Evolutionary conservation across 768 basidiomycete genomes (phyloP).

Genomic region (Hemileccinum impolitum): DNA sequence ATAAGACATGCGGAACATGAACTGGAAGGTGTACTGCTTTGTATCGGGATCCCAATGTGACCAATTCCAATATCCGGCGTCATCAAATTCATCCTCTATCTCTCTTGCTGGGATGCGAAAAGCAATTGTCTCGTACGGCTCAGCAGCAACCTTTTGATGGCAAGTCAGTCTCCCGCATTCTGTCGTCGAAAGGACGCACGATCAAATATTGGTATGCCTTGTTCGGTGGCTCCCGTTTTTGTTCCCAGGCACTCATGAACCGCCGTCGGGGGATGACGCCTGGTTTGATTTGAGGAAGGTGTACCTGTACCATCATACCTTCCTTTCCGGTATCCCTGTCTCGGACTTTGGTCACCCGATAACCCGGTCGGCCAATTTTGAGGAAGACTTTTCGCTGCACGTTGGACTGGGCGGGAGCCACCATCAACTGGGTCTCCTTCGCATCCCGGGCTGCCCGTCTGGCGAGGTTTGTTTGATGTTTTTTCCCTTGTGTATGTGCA

Average conservation of each 20-base stretch:
- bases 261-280: conserved; percentile 81
- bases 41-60: conserved; percentile 99
- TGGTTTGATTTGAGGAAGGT: conserved; percentile 89
- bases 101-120: conserved; percentile 97
- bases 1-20: conserved; percentile 76
- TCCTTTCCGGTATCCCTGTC: conserved; percentile 88
- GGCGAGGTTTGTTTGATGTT: conserved; percentile 98
- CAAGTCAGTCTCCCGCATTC: conserved; percentile 27
- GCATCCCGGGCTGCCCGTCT: conserved; percentile 96
- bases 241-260: conserved; percentile 98
- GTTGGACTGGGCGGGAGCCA: conserved; percentile 74
- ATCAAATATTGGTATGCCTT: conserved; percentile 97
- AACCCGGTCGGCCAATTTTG: conserved; percentile 95
- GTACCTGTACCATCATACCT: conserved; percentile 97
- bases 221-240: conserved; percentile 92
- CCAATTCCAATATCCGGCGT: conserved; percentile 93
- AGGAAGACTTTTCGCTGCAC: conserved; percentile 93
- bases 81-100: conserved; percentile 92
- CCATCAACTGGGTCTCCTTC: conserved; percentile 89
- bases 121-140: conserved; percentile 98
- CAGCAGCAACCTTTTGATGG: conserved; percentile 83
- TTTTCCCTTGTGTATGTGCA: conserved; percentile 99
- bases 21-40: conserved; percentile 97
- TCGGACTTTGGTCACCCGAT: conserved; percentile 94
- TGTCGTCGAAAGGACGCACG: conserved; percentile 47